Percentiles rank a stretch among this genome's conserved stretches.
Evolutionary conservation across 2,329 filamentous ascomycete genomes (phyloP).

Genomic region (Penicillium sp.): DNA sequence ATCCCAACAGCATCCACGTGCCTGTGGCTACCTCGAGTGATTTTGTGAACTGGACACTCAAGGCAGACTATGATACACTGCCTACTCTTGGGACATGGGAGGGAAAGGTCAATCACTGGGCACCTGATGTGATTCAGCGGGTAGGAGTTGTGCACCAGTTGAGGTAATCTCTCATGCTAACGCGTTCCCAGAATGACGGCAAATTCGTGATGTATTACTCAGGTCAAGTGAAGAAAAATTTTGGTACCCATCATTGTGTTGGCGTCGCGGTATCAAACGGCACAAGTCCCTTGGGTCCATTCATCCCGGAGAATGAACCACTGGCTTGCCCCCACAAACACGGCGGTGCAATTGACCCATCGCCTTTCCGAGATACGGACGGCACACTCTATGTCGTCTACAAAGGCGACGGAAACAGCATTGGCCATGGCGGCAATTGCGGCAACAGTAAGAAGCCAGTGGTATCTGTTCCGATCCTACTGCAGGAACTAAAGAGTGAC

Average conservation of each 20-base stretch:
- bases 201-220: constrained; percentile 62
- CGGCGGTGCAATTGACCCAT: constrained; percentile 64
- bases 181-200: constrained; percentile 36
- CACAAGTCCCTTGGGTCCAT: constrained; percentile 44
- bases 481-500: constrained; percentile 42
- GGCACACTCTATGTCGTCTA: constrained; percentile 61
- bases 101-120: constrained; percentile 57
- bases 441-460: constrained; percentile 41
- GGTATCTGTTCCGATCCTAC: constrained; percentile 37
- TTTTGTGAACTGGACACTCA: constrained; percentile 50
- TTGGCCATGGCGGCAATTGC: constrained; percentile 48
- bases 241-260: constrained; percentile 55
- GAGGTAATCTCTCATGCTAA: not conserved
- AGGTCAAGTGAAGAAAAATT: constrained; percentile 43
- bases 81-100: constrained; percentile 55
- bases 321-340: constrained; percentile 54
- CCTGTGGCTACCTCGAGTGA: constrained; percentile 55
- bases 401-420: constrained; percentile 64
- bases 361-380: constrained; percentile 57
- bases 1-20: constrained; percentile 41
- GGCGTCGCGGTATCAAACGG: constrained; percentile 52
- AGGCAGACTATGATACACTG: constrained; percentile 51
- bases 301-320: constrained; percentile 46
- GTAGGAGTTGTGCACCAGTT: constrained; percentile 22
- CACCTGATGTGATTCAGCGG: constrained; percentile 58